phyloP scores from a whole-genome alignment of 306 rosid genomes.

The Pueraria montana region DNA sequence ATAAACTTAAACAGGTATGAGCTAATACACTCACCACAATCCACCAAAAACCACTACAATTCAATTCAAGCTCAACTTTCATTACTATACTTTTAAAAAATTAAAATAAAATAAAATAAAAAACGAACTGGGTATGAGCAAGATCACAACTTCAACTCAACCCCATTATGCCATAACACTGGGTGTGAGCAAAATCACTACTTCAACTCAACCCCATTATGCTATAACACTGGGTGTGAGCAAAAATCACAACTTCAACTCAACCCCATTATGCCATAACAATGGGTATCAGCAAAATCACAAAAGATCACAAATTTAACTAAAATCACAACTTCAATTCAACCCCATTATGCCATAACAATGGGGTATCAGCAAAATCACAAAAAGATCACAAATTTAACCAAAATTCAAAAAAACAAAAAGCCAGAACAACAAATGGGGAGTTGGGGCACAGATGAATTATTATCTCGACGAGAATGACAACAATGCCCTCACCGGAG shows the following conservation, averaged over 20 bases:
- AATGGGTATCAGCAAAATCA: too few species aligned
- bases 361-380: neutral
- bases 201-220: too few species aligned
- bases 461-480: neutral
- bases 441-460: neutral
- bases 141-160: slow-evolving; percentile 19
- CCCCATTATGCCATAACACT: too few species aligned
- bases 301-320: too few species aligned
- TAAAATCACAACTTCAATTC: slow-evolving; percentile 15
- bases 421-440: neutral
- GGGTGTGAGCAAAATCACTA: too few species aligned
- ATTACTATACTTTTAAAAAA: neutral
- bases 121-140: neutral
- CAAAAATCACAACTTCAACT: too few species aligned
- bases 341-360: slow-evolving; percentile 24
- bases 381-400: slow-evolving; percentile 26
- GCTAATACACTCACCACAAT: slow-evolving; percentile 40
- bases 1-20: neutral
- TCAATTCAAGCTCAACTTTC: slow-evolving; percentile 26
- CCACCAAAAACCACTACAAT: slow-evolving; percentile 42
- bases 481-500: slow-evolving; percentile 56
- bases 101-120: too few species aligned
- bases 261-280: too few species aligned
- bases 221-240: too few species aligned
- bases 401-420: neutral